These are phyloP conservation scores for Dysphania ambrosioides DNA, from an alignment of 148 eudicot genomes.

Conservation along the genomic window DNA sequence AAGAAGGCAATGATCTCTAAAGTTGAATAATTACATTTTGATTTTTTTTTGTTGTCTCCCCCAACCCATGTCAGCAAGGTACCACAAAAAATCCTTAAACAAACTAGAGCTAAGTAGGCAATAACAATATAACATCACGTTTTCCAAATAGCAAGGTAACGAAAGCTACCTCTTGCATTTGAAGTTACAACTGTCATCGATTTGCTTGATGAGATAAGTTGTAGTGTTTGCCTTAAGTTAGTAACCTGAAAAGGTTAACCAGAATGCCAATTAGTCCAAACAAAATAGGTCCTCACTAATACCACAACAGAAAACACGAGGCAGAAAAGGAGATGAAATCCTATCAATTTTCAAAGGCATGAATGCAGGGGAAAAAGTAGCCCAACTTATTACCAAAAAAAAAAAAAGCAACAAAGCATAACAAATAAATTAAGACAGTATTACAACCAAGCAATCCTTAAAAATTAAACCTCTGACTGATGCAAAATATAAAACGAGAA, in stretches of 20 bases:
- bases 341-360: neutral
- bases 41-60: neutral
- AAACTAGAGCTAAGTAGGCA: neutral
- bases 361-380: neutral
- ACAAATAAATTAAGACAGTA: neutral
- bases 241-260: conserved; percentile 50
- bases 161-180: conserved; percentile 48
- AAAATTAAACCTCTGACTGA: neutral
- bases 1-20: neutral
- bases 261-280: neutral
- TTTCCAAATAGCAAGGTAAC: neutral
- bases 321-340: neutral
- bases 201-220: conserved; percentile 66
- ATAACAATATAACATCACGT: neutral
- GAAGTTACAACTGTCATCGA: conserved; percentile 77
- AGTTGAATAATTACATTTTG: too few species aligned
- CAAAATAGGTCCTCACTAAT: neutral
- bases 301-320: neutral
- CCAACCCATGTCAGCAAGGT: neutral
- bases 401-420: neutral
- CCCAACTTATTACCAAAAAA: neutral
- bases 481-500: neutral
- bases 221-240: conserved; percentile 77
- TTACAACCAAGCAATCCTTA: neutral
- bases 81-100: neutral